Evolutionary conservation across 2,329 filamentous ascomycete species (phyloP), one percentile per base, ranked within the genome.

Genomic region (Penicillium expansum): DNA sequence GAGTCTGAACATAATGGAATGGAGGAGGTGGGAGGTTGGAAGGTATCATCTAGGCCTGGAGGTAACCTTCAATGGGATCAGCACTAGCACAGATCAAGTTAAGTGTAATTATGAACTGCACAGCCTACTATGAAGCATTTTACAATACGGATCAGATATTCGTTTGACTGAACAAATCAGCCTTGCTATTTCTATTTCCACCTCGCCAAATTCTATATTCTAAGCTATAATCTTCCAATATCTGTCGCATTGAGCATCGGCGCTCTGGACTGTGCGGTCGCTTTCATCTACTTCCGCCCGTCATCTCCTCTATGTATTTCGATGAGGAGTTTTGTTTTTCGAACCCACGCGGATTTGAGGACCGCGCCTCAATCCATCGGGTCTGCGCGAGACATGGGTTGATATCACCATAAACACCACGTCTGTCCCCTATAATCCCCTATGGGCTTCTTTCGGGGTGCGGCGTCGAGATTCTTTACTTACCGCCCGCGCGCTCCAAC

Each of bases 401-500:
- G 8, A 30, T 11, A 24, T 39, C 47, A 44, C 52, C 47, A 38
- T 16, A 22, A 29, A 37, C 22, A 20, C 39, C 29, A 22, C 24
- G 8, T 3, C 16, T 30, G 13, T 30, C 20, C 42, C 7, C 32
- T 24, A 18, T 10, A 9, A 13, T 30, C 20, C 42, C 7, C 32
- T 24, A 18, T 10, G 13, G 30, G 4, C 7, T 13, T 24, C 3
- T 1, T 24, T n/a, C 16, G 29, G 13, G 30, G 18, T 20, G 18
- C 3, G 4, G 4, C 8, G 52, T 24, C n/a, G 43, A 55, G 9
- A 43, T 14, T 14, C 29, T 10, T 39, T 53, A 63, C 16, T 59
- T 47, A 11, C 44, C 41, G 20, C 41, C 49, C 4, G 49, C 55
- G 3, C 62, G 61, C 53, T 64, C 61, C 16, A 73, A 52, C n/a